Percentiles rank a stretch among this genome's conserved stretches.
Conservation (phyloP, 306 rosid species). For the Castanea sativa region DNA sequence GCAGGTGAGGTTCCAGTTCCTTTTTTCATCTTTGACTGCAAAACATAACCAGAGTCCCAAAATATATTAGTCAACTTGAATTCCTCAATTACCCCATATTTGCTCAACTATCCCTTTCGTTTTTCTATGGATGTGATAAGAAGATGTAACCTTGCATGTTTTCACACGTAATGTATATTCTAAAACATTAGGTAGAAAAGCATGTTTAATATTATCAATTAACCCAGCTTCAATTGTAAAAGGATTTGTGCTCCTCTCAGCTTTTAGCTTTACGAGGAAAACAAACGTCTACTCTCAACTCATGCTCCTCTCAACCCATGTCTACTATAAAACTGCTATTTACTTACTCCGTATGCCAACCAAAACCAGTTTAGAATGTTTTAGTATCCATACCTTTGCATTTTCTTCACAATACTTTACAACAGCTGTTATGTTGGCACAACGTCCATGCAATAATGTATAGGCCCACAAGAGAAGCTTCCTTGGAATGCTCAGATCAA, state of each 20-base stretch:
- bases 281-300: neutral
- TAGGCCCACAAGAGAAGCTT: slow-evolving; percentile 98
- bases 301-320: neutral
- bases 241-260: slow-evolving; percentile 10
- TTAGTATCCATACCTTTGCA: slow-evolving; percentile 65
- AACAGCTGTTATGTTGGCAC: slow-evolving; percentile 67
- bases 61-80: neutral
- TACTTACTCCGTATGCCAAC: neutral
- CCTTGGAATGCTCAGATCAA: slow-evolving; percentile 95
- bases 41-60: slow-evolving; percentile 17
- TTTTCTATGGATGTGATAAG: slow-evolving; percentile 3
- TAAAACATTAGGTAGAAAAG: slow-evolving; percentile 2
- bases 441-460: slow-evolving; percentile 68
- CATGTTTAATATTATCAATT: neutral
- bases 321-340: neutral
- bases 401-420: slow-evolving; percentile 96
- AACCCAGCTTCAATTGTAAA: slow-evolving; percentile 8
- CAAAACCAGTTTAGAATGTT: slow-evolving; percentile 1
- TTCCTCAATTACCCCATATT: neutral
- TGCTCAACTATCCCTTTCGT: neutral
- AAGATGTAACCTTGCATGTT: neutral
- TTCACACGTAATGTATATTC: neutral
- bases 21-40: slow-evolving; percentile 85
- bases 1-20: slow-evolving; percentile 58
- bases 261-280: slow-evolving; percentile 15